Conservation (phyloP, 371 early-diverging fungal species). For the Mortierella sp. region DNA sequence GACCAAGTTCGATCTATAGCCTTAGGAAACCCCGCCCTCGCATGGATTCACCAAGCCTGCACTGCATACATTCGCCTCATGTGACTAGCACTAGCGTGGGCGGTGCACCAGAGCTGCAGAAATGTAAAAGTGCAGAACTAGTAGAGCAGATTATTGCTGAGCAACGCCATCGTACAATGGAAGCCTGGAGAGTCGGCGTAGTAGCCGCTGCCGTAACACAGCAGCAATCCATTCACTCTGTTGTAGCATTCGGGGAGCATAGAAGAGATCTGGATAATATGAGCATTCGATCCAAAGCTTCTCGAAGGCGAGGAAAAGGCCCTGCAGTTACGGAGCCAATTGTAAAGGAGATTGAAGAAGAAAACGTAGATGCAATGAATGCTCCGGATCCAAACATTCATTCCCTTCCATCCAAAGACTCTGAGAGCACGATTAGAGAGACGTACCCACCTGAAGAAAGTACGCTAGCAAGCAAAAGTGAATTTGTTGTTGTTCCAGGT, state of each 20-base stretch:
- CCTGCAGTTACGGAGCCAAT: not conserved
- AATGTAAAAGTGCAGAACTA: slow-evolving; percentile 43
- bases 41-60: slow-evolving; percentile 23
- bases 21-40: slow-evolving; percentile 21
- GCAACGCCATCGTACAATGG: slow-evolving; percentile 57
- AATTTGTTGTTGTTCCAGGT: not conserved
- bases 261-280: slow-evolving; percentile 30
- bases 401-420: slow-evolving; percentile 2
- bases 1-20: slow-evolving; percentile 54
- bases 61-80: slow-evolving; percentile 32
- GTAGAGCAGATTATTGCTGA: slow-evolving; percentile 44
- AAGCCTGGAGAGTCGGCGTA: slow-evolving; percentile 60
- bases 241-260: slow-evolving; percentile 26
- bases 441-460: not conserved
- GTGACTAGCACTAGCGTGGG: slow-evolving; percentile 23
- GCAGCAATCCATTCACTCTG: slow-evolving; percentile 38
- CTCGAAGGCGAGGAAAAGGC: slow-evolving; percentile 17
- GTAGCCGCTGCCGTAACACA: slow-evolving; percentile 44
- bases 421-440: slow-evolving; percentile 16
- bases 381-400: not conserved
- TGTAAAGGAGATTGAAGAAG: not conserved
- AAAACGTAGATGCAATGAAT: not conserved
- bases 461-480: not conserved
- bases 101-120: slow-evolving; percentile 28
- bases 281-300: slow-evolving; percentile 39